Evolutionary conservation across 176 grass and related monocot genomes (phyloP), one percentile per base, ranked within the genome.

Genomic region (Carex kokanica): DNA sequence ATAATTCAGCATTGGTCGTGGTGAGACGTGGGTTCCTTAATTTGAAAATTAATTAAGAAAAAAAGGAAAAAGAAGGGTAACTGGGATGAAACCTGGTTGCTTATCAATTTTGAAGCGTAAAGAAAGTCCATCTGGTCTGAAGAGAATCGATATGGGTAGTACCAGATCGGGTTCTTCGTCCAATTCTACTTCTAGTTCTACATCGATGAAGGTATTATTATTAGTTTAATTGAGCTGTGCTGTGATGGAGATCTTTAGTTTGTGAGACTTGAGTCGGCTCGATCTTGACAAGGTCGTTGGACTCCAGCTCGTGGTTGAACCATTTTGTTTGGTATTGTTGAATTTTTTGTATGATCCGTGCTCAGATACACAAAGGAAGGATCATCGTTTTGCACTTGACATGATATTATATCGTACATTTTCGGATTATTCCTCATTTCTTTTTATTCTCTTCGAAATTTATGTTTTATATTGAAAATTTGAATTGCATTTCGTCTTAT

Each of bases 51-150:
- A 16, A 29, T 6, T 24, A 49, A 49, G 10, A 78, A 78, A 81
- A 72, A 38, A 31, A 9, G 16, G n/a, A 36, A 70, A 75, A 53
- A 15, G 25, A 77, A 61, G 36, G 65, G 24, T 38, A 80, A 80
- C 68, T 81, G 40, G n/a, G 52, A 87, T 83, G 74, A 79, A 80
- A 54, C 74, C 70, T 78, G 72, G 75, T 86, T 86, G 84, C 51
- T 27, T 57, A 6, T 41, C 61, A 67, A 79, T 52, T 80, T 70
- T 80, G 61, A 80, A 21, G 15, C 59, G 60, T 25, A 79, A 41
- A 58, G 84, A 65, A 36, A 79, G 56, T 58, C 84, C 34, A 79
- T 79, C 84, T 49, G 58, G 57, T 24, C 27, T 17, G 70, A 68
- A 66, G 36, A 53, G 74, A 68, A 86, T 86, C 60, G 84, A 86